phyloP scores from a whole-genome alignment of 305 asterid species.

The Fraxinus nigra region DNA sequence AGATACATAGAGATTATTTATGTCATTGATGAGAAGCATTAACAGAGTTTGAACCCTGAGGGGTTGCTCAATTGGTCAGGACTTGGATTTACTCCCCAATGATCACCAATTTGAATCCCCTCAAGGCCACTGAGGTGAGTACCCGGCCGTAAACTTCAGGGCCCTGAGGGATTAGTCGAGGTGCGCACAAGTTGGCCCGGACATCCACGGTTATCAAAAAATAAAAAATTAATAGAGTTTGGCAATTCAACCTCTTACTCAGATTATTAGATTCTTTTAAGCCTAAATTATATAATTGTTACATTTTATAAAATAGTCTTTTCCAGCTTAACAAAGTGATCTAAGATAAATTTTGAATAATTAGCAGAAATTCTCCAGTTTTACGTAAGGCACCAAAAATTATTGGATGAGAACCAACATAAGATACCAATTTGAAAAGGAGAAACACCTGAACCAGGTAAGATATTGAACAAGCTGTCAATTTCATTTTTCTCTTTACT shows the following conservation, averaged over 20 bases:
- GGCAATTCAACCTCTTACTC: constrained; percentile 19
- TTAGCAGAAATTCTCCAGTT: neutral
- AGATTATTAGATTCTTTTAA: neutral
- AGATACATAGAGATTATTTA: constrained; percentile 1
- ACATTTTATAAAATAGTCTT: constrained; percentile 1
- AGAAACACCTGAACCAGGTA: neutral
- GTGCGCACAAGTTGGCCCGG: too few relatives aligned
- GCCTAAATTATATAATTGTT: constrained; percentile 6
- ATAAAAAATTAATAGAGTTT: constrained; percentile 1
- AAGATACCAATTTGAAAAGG: neutral
- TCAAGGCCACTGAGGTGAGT: too few relatives aligned
- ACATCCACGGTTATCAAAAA: too few relatives aligned
- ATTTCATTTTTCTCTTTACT: neutral
- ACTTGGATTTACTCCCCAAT: too few relatives aligned
- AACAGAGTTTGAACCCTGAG: constrained; percentile 1
- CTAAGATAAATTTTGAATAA: neutral
- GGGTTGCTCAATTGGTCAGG: too few relatives aligned
- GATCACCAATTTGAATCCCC: too few relatives aligned
- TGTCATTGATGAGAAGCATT: constrained; percentile 1
- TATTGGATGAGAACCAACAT: neutral
- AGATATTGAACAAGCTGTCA: neutral
- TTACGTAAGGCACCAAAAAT: neutral
- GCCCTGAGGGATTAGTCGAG: too few relatives aligned
- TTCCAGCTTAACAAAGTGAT: neutral
- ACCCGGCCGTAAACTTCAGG: too few relatives aligned